phyloP scores from a whole-genome alignment of 2,329 filamentous ascomycete genomes.

The Mycosphaerella arachidis region DNA sequence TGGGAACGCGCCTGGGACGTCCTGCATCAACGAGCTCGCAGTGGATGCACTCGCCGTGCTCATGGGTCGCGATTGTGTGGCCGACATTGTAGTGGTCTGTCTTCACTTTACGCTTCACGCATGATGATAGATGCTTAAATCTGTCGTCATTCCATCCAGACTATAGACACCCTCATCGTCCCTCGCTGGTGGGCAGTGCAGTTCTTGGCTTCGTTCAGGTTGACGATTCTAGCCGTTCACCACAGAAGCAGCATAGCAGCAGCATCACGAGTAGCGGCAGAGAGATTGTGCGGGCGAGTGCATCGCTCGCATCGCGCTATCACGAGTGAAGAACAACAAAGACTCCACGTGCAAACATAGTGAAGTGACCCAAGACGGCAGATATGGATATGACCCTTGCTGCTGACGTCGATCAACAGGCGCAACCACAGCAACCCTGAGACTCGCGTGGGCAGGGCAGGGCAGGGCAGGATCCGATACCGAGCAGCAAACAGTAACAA shows the following conservation, averaged over 20 bases:
- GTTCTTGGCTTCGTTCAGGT: background rate
- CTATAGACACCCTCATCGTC: background rate
- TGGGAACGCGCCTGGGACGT: conserved; percentile 49
- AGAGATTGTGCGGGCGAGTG: background rate
- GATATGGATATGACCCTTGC: background rate
- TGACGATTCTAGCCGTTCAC: background rate
- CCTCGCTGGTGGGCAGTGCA: background rate
- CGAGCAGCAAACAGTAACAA: background rate
- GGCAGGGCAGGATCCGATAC: background rate
- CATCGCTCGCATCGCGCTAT: background rate
- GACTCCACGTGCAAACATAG: background rate
- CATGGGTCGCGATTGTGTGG: conserved; percentile 9
- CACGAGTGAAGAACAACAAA: background rate
- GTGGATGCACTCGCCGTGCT: conserved; percentile 24
- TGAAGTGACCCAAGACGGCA: background rate
- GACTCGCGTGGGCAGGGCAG: background rate
- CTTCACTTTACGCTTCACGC: background rate
- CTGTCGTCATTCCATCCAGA: background rate
- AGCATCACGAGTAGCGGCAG: background rate
- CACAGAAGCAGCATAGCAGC: background rate
- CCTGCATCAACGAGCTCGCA: conserved; percentile 37
- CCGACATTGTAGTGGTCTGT: conserved; percentile 11
- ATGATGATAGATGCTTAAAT: background rate
- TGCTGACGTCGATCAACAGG: background rate
- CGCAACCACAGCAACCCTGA: background rate